phyloP scores from a whole-genome alignment of 1,284 basidiomycete species.

The Cutaneotrichosporon arboriforme region DNA sequence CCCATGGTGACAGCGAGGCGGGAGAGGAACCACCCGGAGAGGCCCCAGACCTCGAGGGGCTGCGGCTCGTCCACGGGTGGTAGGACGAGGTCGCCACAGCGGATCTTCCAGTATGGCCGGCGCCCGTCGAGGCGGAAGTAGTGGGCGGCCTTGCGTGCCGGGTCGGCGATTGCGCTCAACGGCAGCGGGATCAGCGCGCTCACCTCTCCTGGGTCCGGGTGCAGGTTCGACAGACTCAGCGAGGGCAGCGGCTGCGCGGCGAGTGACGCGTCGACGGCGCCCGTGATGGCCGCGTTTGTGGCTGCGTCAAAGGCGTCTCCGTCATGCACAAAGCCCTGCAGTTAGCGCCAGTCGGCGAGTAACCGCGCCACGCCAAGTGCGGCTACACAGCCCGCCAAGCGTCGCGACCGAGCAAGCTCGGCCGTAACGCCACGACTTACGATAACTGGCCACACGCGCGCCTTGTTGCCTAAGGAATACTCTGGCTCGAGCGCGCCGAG shows the following conservation, averaged over 20 bases:
- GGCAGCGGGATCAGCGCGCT: slow-evolving; percentile 36
- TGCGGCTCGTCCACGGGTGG: slow-evolving; percentile 10
- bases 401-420: too few relatives aligned
- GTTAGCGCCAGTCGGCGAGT: slow-evolving; percentile 10
- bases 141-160: slow-evolving; percentile 20
- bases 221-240: slow-evolving; percentile 21
- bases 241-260: slow-evolving; percentile 20
- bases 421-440: too few relatives aligned
- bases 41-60: slow-evolving; percentile 39
- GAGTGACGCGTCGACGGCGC: background rate
- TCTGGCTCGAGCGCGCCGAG: slow-evolving; percentile 35
- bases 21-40: slow-evolving; percentile 43
- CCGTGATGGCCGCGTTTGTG: slow-evolving; percentile 1
- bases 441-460: slow-evolving; percentile 43
- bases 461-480: slow-evolving; percentile 39
- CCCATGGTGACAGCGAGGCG: slow-evolving; percentile 26
- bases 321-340: slow-evolving; percentile 28
- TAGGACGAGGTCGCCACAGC: slow-evolving; percentile 25
- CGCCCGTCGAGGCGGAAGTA: slow-evolving; percentile 33
- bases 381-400: too few relatives aligned
- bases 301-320: slow-evolving; percentile 6
- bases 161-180: slow-evolving; percentile 20
- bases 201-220: slow-evolving; percentile 32
- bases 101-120: slow-evolving; percentile 37
- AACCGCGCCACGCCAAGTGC: too few relatives aligned